Evolutionary conservation across 1,139 yeast genomes (phyloP).

Genomic region (Nakaseomyces uthaithaninus): DNA sequence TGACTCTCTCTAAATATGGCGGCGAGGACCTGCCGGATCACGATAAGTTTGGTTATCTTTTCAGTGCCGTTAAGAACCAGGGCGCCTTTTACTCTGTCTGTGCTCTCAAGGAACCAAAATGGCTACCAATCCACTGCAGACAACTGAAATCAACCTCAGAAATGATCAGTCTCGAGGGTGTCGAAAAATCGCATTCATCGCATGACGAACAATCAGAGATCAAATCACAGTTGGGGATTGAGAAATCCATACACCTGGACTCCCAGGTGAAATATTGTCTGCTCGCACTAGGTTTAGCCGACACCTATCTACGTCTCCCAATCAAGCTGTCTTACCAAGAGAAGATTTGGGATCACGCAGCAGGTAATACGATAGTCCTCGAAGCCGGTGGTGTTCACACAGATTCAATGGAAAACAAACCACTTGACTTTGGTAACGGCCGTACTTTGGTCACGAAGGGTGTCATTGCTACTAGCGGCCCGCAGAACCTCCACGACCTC

Average conservation of each 20-base stretch:
- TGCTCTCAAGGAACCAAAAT: constrained; percentile 33
- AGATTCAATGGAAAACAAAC: constrained; percentile 63
- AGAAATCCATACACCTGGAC: constrained; percentile 61
- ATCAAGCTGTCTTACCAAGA: constrained; percentile 69
- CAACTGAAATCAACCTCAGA: constrained; percentile 31
- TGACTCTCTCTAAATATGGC: constrained; percentile 31
- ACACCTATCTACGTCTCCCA: constrained; percentile 83
- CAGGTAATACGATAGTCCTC: constrained; percentile 75
- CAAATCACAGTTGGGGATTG: constrained; percentile 53
- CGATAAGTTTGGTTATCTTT: constrained; percentile 34
- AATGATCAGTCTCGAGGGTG: constrained; percentile 78
- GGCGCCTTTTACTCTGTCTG: constrained; percentile 62
- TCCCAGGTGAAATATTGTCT: constrained; percentile 95
- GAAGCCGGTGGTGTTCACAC: constrained; percentile 92
- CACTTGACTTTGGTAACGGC: constrained; percentile 79
- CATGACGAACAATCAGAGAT: constrained; percentile 79
- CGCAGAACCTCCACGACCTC: constrained; percentile 43
- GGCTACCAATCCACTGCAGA: constrained; percentile 31
- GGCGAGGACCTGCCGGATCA: constrained; percentile 26
- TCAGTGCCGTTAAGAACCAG: constrained; percentile 62
- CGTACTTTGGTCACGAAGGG: constrained; percentile 78
- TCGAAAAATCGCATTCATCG: constrained; percentile 93
- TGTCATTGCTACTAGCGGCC: constrained; percentile 75
- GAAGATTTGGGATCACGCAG: constrained; percentile 98
- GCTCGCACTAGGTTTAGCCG: constrained; percentile 85